Conservation (phyloP, 805 yeast species). For the Metschnikowia vanudenii region DNA sequence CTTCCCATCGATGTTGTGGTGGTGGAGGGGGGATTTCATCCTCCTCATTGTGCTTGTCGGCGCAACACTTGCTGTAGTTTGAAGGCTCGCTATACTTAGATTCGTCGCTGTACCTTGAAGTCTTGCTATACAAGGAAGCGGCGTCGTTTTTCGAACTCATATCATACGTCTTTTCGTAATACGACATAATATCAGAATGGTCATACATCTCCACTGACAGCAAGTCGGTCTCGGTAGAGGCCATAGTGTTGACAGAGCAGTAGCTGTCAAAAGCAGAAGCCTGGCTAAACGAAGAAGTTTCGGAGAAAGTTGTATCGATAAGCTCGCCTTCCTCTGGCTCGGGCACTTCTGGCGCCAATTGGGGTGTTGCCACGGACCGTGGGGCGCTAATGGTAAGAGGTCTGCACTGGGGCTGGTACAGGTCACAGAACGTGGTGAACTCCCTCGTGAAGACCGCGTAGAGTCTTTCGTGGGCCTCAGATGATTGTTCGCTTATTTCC, state of each 20-base stretch:
- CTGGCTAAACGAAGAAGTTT: background rate
- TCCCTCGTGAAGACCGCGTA: no score
- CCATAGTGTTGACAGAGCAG: background rate
- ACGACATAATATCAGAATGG: background rate
- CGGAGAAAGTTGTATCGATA: background rate
- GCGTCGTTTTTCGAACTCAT: no score
- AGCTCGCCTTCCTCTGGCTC: no score
- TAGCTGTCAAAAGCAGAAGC: constrained; percentile 1
- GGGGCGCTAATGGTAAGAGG: background rate
- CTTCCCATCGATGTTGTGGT: constrained; percentile 6
- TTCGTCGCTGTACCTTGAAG: no score
- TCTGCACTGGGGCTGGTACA: constrained; percentile 1
- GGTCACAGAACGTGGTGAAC: background rate
- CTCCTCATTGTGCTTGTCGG: no score
- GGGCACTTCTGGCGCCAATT: no score
- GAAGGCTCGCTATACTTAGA: no score
- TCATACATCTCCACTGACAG: constrained; percentile 9
- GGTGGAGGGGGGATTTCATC: constrained; percentile 10
- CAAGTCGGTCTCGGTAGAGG: constrained; percentile 4
- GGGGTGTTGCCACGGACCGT: no score
- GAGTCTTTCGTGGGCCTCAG: no score
- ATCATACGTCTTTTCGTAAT: constrained; percentile 1
- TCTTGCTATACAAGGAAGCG: no score
- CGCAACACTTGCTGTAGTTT: no score
- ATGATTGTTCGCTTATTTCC: background rate